These are phyloP conservation scores for Litchi chinensis DNA, from an alignment of 345 rosid genomes.

Conservation along the genomic window DNA sequence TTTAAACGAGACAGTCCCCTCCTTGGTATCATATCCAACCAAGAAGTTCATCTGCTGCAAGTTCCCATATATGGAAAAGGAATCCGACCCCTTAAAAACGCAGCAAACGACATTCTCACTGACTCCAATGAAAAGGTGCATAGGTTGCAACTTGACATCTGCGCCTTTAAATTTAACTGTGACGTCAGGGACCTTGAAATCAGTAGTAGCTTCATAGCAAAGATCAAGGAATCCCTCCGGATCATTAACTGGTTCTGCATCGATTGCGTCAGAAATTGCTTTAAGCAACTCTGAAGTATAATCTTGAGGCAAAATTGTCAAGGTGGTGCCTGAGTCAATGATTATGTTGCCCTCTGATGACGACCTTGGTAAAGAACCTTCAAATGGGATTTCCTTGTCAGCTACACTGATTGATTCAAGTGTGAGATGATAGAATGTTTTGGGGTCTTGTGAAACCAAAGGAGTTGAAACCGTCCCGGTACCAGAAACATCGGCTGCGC, in stretches of 20 bases:
- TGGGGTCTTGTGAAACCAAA: slow-evolving; percentile 35
- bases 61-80: slow-evolving; percentile 43
- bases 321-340: slow-evolving; percentile 68
- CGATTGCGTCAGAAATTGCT: slow-evolving; percentile 25
- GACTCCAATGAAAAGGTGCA: slow-evolving; percentile 38
- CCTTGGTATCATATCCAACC: slow-evolving; percentile 49
- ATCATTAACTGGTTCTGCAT: slow-evolving; percentile 25
- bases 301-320: slow-evolving; percentile 39
- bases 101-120: slow-evolving; percentile 40
- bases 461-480: slow-evolving; percentile 49
- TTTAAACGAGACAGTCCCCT: slow-evolving; percentile 44
- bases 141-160: slow-evolving; percentile 33
- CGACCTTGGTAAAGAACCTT: slow-evolving; percentile 28
- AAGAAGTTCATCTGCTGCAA: slow-evolving; percentile 50
- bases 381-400: slow-evolving; percentile 24
- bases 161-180: slow-evolving; percentile 48
- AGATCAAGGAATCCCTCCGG: slow-evolving; percentile 33
- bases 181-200: slow-evolving; percentile 35
- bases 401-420: slow-evolving; percentile 55
- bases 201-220: slow-evolving; percentile 33
- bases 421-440: slow-evolving; percentile 46
- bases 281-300: slow-evolving; percentile 28
- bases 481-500: slow-evolving; percentile 45
- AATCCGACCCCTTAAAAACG: slow-evolving; percentile 7
- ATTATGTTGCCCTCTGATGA: slow-evolving; percentile 48